These are phyloP conservation scores for Isabelozyma heimii DNA, from an alignment of 805 yeast species.

Conservation along the genomic window DNA sequence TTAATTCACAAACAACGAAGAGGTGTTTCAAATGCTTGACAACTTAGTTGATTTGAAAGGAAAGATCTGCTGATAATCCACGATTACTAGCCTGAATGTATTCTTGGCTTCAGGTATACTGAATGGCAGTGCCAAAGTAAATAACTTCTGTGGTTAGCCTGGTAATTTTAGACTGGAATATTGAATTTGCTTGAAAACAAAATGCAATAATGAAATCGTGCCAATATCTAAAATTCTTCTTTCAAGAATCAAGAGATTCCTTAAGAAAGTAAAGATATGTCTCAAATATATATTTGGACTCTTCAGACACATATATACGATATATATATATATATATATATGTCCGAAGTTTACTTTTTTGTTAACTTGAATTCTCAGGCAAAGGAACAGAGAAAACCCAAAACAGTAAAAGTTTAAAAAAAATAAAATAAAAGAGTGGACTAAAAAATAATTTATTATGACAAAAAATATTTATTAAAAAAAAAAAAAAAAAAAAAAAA, in stretches of 20 bases:
- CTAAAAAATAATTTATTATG: conserved; percentile 8
- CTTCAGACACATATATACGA: not conserved
- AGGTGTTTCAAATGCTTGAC: too few relatives aligned
- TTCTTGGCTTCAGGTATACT: not conserved
- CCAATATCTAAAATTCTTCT: not conserved
- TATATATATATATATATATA: too few relatives aligned
- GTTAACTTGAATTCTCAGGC: conserved; percentile 4
- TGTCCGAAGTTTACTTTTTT: not conserved
- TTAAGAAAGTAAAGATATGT: not conserved
- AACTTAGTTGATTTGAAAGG: too few relatives aligned
- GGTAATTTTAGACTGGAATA: not conserved
- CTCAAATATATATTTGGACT: not conserved
- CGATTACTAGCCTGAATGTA: too few relatives aligned
- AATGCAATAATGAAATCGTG: not conserved
- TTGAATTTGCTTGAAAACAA: not conserved
- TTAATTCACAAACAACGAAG: too few relatives aligned
- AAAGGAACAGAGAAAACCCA: conserved; percentile 16
- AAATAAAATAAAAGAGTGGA: conserved; percentile 6
- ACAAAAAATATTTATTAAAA: conserved; percentile 8
- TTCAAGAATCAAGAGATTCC: not conserved
- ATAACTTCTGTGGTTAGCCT: not conserved
- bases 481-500: not conserved
- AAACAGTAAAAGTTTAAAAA: conserved; percentile 11
- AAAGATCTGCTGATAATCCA: too few relatives aligned
- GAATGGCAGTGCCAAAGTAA: not conserved